Evolutionary conservation across 306 rosid genomes (phyloP), one percentile per base, ranked within the genome.

Genomic region (Cicer bijugum): DNA sequence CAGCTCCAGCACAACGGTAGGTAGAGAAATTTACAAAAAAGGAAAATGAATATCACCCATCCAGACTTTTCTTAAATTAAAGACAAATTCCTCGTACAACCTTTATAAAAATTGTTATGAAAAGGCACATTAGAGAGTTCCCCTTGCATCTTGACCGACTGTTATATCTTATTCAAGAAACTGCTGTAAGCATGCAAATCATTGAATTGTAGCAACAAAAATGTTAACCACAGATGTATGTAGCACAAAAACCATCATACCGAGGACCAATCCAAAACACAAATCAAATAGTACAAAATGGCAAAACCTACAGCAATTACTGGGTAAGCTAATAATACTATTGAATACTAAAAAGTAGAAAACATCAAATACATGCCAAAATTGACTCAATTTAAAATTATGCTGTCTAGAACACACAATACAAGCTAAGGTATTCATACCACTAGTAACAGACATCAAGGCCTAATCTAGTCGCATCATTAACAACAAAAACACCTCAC

Each of bases 401-500:
- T 15, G 58, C n/a, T 43, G 58, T 12, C 38, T 52, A 28, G 17
- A 67, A 78, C 74, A 79, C 42, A 12, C 48, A 33, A 75, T 59
- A 67, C 35, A 66, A 38, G 35, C 70, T 33, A 42, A 64, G 59
- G 82, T 50, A 78, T 66, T 46, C 85, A 78, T n/a, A 93, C 96
- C 98, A 75, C 98, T 96, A 65, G 97, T 93, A 76, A 90, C 53
- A 58, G 97, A 95, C 93, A 93, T 67, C 86, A 90, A 83, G 28
- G 91, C 97, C 87, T 80, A 92, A 8, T 28, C 92, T 95, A 58
- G 97, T 96, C 23, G 97, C 97, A 57, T 92, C 98, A 80, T 90
- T 88, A 40, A 92, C 88, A 53, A 90, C 56, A 60, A 73, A 71
- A 51, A 69, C 91, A 72, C 97, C 92, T 12, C 92, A 88, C 86